Percentiles rank a stretch among this genome's conserved stretches.
Conservation (phyloP, 805 yeast genomes). For the Kluyveromyces starmeri region DNA sequence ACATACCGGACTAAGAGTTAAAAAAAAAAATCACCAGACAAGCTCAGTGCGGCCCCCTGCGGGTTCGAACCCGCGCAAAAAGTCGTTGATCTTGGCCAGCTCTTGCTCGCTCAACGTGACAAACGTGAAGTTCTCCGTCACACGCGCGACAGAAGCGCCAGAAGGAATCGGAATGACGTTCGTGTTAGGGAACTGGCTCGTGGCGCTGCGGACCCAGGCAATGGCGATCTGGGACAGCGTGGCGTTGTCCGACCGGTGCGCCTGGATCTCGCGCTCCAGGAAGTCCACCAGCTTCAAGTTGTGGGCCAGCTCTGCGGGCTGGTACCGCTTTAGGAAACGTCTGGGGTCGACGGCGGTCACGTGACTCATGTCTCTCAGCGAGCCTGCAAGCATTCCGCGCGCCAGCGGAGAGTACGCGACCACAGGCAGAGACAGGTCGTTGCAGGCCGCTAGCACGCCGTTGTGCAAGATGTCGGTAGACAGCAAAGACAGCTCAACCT, state of each 20-base stretch:
- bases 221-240: constrained; percentile 63
- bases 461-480: constrained; percentile 50
- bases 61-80: constrained; percentile 36
- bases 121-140: constrained; percentile 48
- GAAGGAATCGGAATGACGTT: constrained; percentile 75
- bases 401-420: constrained; percentile 81
- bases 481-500: constrained; percentile 70
- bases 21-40: too few species aligned
- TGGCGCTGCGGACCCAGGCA: constrained; percentile 49
- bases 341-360: constrained; percentile 52
- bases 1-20: too few species aligned
- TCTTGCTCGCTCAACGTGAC: constrained; percentile 45
- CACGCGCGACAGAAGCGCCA: constrained; percentile 50
- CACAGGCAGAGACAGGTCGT: constrained; percentile 52
- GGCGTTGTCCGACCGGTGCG: constrained; percentile 41
- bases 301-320: constrained; percentile 43
- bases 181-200: constrained; percentile 33
- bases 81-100: constrained; percentile 37
- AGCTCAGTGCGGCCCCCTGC: too few species aligned
- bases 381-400: constrained; percentile 68
- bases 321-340: constrained; percentile 44
- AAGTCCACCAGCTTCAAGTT: constrained; percentile 44
- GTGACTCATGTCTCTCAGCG: constrained; percentile 36
- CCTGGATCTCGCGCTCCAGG: constrained; percentile 37
- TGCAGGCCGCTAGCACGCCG: constrained; percentile 55